Base-by-base conservation (phyloP, 805 yeast species). In the Cyberlindnera mycetangii region DNA sequence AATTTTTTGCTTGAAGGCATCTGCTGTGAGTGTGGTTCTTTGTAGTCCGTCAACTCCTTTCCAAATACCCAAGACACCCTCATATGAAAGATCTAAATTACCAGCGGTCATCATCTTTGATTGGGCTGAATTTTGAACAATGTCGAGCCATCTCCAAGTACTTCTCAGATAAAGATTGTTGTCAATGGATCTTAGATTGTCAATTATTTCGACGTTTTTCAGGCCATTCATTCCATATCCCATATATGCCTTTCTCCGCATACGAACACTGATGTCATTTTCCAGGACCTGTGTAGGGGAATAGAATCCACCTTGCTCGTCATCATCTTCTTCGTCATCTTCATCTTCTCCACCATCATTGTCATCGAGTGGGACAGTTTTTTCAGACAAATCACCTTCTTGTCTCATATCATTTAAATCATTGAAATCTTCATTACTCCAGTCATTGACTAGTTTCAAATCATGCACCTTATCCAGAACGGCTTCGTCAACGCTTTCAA, bases 51-150 rank as follows among this genome's bases (percentile, higher is more conserved):
- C 76, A 15, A 75, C 72, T 24, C 90, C 90, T 55, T 81, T 81
- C 99, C 98, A 92, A 28, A 92, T 79, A 9, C 96, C 95, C 21
- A 81, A 64, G 3, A 92, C 95, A 7, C 99, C 99, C 52, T 85
- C 83, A 60, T 78, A 89, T 1, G 95, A 90, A 25, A 92, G 71
- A 59, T 92, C 97, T 31, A 88, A 67, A 15, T 78, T 82, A 19
- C 79, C 81, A 5, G 84, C 74, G 3, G 78, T 69, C 85, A 87
- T 83, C 2, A 83, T 69, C 0, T 87, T 84, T 39, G 81, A 76
- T 16, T 74, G 74, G 4, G 80, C 79, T 1, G 86, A 73, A 33
- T 76, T 78, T 42, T 78, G 75, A 0, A 95, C 88, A 40, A 86
- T 76, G 1, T 79, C 76, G 25, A 92, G 66, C 98, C 98, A 92